Base-by-base conservation (phyloP, 148 eudicot species). In the Arbutus unedo region DNA sequence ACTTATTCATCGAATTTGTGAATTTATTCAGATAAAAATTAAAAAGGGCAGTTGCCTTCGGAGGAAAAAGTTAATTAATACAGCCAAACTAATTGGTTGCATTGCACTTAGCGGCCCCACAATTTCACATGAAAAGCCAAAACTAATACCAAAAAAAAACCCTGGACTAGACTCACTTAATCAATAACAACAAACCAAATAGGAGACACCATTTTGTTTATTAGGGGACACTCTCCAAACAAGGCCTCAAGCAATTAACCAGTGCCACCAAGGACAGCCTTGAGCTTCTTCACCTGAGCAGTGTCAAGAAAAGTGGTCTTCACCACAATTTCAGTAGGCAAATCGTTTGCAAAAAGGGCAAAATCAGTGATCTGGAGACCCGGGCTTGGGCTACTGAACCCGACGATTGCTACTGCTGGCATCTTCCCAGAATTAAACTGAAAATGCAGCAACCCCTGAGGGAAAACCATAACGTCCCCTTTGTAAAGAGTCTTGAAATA, bases 371-470 rank as follows among this genome's bases (percentile, higher is more conserved):
- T 88, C 55, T 95, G 98, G n/a, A 95, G 93, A 0, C 98, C 98
- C 0, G 98, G 98, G 51, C 51, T 87, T 0, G 89, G 84, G 81
- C 91, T 89, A 9, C 92, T 87, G 80, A 92, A 93, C 86, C 89
- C 81, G 13, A 82, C 91, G 45, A 84, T 90, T 0, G 89, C 93
- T 38, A 89, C 21, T 0, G 95, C 92, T 5, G 83, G 18, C 0
- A 51, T 60, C n/a, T 87, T 84, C 0, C 93, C 97, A 0, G 87
- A 83, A 25, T 95, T 95, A 2, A 93, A 76, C 66, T 90, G 93
- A 74, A 93, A 95, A 79, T 95, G 98, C 31, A 95, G 83, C 4
- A 95, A 67, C 41, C 98, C 98, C 83, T 92, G 93, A 19, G 98
- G 98, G 82, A 93, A 92, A 38, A 91, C 84, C 93, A 95, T 89